Conservation (phyloP, 2,329 filamentous ascomycete genomes). For the Alternaria brassicicola region DNA sequence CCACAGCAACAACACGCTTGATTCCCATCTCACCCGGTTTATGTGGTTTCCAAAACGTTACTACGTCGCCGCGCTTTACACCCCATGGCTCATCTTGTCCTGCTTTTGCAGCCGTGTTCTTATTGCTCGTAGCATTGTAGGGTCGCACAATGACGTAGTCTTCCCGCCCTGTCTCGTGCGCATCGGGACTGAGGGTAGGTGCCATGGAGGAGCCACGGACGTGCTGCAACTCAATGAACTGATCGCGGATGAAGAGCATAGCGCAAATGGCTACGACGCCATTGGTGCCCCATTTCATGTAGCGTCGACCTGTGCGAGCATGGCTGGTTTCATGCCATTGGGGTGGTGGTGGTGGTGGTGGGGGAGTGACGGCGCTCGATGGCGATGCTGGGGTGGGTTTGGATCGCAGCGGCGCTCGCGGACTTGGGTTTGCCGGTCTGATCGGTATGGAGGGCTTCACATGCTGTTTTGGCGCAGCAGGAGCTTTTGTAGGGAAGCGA, state of each 20-base stretch:
- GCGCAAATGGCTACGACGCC: conserved; percentile 21
- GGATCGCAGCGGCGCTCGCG: conserved; percentile 8
- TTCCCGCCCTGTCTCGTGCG: conserved; percentile 46
- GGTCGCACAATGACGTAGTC: conserved; percentile 51
- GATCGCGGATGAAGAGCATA: conserved; percentile 49
- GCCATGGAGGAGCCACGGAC: conserved; percentile 54
- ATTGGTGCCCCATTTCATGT: conserved; percentile 19
- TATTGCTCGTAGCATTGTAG: background rate
- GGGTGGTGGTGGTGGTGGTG: conserved; percentile 6
- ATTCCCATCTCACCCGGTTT: conserved; percentile 73
- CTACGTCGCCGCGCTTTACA: conserved; percentile 52
- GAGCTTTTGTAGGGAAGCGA: conserved; percentile 18
- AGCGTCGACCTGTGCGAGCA: conserved; percentile 16
- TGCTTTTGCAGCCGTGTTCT: background rate
- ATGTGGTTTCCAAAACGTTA: conserved; percentile 61
- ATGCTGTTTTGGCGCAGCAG: conserved; percentile 4
- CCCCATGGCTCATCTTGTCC: conserved; percentile 10
- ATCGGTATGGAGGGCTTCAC: background rate
- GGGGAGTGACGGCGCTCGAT: conserved; percentile 4
- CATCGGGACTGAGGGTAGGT: conserved; percentile 53
- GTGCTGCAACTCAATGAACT: conserved; percentile 45
- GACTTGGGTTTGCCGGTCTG: background rate
- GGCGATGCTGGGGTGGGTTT: conserved; percentile 2
- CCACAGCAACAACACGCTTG: conserved; percentile 82
- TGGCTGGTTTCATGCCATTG: conserved; percentile 11